A percentile compares a stretch with the other conserved stretches of the same genome.
Evolutionary conservation across 148 eudicot species (phyloP).

Genomic region (Fallopia convolvulus): DNA sequence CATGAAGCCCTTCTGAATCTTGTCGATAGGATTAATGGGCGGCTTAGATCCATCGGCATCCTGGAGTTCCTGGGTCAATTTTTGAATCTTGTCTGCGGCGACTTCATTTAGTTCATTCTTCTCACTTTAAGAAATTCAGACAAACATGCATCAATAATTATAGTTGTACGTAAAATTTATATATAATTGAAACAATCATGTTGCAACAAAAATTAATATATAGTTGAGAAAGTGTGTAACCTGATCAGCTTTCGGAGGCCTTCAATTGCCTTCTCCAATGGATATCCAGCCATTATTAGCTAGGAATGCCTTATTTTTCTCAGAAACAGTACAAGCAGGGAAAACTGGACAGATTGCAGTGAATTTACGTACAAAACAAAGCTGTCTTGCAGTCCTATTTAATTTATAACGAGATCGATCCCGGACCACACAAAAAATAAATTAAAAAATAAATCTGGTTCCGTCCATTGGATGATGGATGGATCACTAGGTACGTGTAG

Average conservation of each 20-base stretch:
- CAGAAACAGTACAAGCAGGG: no score
- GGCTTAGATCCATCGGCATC: neutral
- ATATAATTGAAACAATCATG: neutral
- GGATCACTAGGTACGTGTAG: no score
- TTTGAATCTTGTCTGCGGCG: conserved; percentile 1
- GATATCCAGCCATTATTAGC: neutral
- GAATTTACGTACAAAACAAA: no score
- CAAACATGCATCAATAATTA: no score
- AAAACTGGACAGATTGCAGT: no score
- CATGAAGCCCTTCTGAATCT: conserved; percentile 7
- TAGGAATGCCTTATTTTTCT: no score
- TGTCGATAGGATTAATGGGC: neutral
- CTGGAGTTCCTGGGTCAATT: neutral
- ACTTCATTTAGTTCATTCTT: conserved; percentile 8
- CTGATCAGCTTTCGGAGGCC: neutral
- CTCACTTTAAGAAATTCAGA: neutral
- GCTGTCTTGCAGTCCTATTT: no score
- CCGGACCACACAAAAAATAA: no score
- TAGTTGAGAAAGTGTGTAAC: neutral
- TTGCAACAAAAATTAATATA: neutral
- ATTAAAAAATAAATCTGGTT: no score
- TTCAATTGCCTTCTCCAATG: conserved; percentile 1
- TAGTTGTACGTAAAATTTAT: no score
- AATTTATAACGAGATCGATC: no score
- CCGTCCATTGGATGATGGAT: no score